Conservation (phyloP, 2,329 filamentous ascomycete genomes). For the Cadophora sp. region DNA sequence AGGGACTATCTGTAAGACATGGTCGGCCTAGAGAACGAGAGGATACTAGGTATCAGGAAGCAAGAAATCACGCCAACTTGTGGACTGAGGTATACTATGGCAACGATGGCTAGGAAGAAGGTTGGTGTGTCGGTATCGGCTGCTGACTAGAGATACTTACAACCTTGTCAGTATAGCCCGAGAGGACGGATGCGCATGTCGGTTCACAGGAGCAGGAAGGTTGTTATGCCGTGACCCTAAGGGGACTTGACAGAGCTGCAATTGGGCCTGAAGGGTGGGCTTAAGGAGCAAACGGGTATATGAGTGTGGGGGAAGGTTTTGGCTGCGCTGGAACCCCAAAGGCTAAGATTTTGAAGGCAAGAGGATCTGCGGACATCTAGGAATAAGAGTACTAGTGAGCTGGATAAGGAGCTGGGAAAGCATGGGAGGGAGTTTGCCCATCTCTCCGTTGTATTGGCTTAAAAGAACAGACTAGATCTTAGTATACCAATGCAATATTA, state of each 20-base stretch:
- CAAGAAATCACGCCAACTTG: slow-evolving; percentile 5
- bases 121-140: not conserved
- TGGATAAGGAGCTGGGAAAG: slow-evolving; percentile 2
- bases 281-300: slow-evolving; percentile 2
- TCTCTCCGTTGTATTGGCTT: slow-evolving; percentile 1
- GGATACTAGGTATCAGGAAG: slow-evolving; percentile 4
- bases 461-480: not conserved
- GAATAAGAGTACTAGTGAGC: not conserved
- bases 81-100: not conserved
- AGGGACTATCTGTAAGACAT: slow-evolving; percentile 1
- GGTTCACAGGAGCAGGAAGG: not conserved
- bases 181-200: slow-evolving; percentile 2
- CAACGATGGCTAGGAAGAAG: slow-evolving; percentile 3
- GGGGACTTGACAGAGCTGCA: not conserved
- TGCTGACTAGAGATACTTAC: slow-evolving; percentile 1
- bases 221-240: slow-evolving; percentile 1
- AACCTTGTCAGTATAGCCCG: not conserved
- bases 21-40: slow-evolving; percentile 1
- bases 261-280: not conserved
- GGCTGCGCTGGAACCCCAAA: not conserved
- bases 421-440: not conserved
- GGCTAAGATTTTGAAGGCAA: slow-evolving; percentile 1
- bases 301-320: slow-evolving; percentile 5
- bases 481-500: slow-evolving; percentile 1
- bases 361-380: not conserved